Base-by-base conservation (phyloP, 129 eudicot species). In the Arctium minus region DNA sequence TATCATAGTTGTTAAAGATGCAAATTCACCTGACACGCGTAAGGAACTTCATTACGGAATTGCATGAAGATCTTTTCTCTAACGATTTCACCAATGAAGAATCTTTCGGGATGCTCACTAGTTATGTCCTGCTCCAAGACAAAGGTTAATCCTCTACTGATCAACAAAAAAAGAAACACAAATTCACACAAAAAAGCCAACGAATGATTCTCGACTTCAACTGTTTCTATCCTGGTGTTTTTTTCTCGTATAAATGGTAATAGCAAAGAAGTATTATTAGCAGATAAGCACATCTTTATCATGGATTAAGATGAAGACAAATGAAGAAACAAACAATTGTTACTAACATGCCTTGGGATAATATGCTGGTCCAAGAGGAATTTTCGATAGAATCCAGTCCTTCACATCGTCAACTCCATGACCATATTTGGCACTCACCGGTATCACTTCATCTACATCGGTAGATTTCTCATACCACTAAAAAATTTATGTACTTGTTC, bases 61-160 rank as follows among this genome's bases (percentile, higher is more conserved):
- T 96, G 99, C 98, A 96, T 83, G 82, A 96, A 96, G 76, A 96
- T 96, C 86, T 96, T 96, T 77, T 96, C 99, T 86, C 99, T 84
- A 69, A 96, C 90, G 68, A 96, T 96, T 88, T 96, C 99, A 70
- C 81, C 95, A 15, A 96, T 94, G 76, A 96, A 96, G 81, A 96
- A 96, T 86, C 99, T 93, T 83, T 96, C 99, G 0, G 99, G 99
- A 85, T 93, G 98, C 88, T 96, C 99, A 85, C 99, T 96, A 17
- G 93, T 86, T 65, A 93, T 96, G 81, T 96, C 99, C 99, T 95
- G 85, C 83, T 35, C 76, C 50, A 73, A 70, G 6, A 39, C 10
- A 81, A 75, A 44, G 40, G 64, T 22, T 22, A 79, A 36, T 31
- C 30, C 40, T 62, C 65, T 73, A 48, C n/a, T 11, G 10, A 2